phyloP scores from a whole-genome alignment of 108 stramenopile genomes.

The Cyclotella sp. region DNA sequence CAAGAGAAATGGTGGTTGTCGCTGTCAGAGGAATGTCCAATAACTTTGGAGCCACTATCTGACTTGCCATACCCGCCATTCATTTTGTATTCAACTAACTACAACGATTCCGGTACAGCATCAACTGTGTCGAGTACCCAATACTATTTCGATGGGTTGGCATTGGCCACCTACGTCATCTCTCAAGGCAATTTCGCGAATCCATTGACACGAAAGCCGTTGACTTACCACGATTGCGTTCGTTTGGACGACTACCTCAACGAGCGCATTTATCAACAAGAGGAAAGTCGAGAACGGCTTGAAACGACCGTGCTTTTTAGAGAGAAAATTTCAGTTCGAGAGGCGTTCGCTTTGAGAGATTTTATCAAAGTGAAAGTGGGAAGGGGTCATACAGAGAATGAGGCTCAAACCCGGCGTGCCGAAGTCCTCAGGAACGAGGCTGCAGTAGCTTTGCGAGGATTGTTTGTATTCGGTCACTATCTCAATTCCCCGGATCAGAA shows the following conservation, averaged over 20 bases:
- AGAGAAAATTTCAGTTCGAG: conserved; percentile 49
- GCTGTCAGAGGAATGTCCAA: conserved; percentile 65
- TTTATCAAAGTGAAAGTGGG: conserved; percentile 52
- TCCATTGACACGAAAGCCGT: conserved; percentile 64
- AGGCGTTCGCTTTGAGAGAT: conserved; percentile 53
- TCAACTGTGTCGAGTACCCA: background rate
- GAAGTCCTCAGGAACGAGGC: conserved; percentile 55
- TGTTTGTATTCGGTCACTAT: conserved; percentile 63
- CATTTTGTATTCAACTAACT: conserved; percentile 21
- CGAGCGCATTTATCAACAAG: conserved; percentile 37
- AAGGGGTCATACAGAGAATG: conserved; percentile 10
- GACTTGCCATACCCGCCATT: conserved; percentile 74
- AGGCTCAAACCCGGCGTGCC: conserved; percentile 19
- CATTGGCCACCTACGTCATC: conserved; percentile 73
- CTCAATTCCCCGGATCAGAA: background rate
- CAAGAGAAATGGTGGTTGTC: conserved; percentile 16
- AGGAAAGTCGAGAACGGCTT: background rate
- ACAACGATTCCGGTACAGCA: background rate
- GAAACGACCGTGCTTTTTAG: background rate
- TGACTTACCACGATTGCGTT: conserved; percentile 61
- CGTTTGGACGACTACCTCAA: conserved; percentile 66
- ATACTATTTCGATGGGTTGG: conserved; percentile 71
- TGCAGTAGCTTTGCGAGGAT: conserved; percentile 58
- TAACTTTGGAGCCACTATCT: conserved; percentile 63
- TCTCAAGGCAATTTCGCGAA: conserved; percentile 72